Conservation (phyloP, 768 basidiomycete species). For the Calocera viscosa region DNA sequence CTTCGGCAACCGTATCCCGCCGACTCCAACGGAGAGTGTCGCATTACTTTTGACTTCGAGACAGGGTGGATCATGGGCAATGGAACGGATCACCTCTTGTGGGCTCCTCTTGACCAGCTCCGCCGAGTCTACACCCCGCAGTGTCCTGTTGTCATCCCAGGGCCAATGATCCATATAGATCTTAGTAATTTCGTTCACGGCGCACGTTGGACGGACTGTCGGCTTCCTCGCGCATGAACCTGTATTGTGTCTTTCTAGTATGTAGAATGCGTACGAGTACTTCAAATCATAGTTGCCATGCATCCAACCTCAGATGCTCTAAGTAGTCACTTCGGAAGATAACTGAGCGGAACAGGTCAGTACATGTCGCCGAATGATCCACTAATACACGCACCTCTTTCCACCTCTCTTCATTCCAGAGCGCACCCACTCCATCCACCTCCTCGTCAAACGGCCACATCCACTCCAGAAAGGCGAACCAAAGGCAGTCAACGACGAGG, state of each 20-base stretch:
- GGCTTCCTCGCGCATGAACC: too few relatives aligned
- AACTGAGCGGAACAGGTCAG: too few relatives aligned
- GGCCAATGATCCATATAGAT: not conserved
- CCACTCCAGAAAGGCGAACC: slow-evolving; percentile 75
- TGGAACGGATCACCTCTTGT: not conserved
- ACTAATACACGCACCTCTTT: slow-evolving; percentile 24
- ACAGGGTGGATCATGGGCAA: not conserved
- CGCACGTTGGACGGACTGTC: not conserved
- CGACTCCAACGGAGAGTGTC: not conserved
- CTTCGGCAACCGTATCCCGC: not conserved
- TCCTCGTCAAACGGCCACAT: slow-evolving; percentile 56
- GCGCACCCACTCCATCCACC: slow-evolving; percentile 57
- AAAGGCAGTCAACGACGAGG: slow-evolving; percentile 75
- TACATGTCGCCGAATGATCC: too few relatives aligned
- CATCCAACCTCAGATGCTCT: too few relatives aligned
- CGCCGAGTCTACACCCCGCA: not conserved
- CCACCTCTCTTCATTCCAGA: slow-evolving; percentile 42
- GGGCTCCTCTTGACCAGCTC: not conserved
- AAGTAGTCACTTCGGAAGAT: too few relatives aligned
- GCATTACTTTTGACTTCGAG: not conserved
- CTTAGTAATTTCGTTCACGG: not conserved
- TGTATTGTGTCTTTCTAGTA: too few relatives aligned
- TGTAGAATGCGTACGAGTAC: too few relatives aligned
- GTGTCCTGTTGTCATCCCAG: not conserved
- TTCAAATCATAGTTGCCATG: too few relatives aligned